Evolutionary conservation across 2,329 filamentous ascomycete species (phyloP), one percentile per base, ranked within the genome.

Genomic region (Shiraia sp.): DNA sequence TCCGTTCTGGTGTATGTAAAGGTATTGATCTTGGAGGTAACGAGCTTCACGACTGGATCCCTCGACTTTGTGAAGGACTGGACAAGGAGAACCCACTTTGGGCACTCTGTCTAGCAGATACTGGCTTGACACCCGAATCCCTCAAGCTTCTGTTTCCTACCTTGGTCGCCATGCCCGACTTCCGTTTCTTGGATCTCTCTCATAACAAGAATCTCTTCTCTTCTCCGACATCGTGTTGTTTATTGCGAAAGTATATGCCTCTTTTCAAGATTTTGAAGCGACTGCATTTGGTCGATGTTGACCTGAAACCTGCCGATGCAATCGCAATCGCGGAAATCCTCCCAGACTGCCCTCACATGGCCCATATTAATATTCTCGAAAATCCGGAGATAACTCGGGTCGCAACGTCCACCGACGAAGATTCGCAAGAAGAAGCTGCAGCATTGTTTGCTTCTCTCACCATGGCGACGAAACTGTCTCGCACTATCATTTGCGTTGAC

Each of bases 381-480:
- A 99, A 99, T 57, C 78, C 83, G 1, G 79, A 83, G 46, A 74
- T 96, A 4, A 75, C 80, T 15, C 80, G 79, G 32, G 78, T 96
- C 16, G 86, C 90, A 4, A 80, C 83, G 46, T 87, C 90, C 0
- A 87, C 79, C 36, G 88, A 88, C 5, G 89, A 93, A 57, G 84
- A 84, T 42, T 79, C 78, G 1, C 90, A 96, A 67, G 92, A 97
- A 70, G 92, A 97, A 70, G 92, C 93, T 1, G 96, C 89, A 57
- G 93, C 93, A 1, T 72, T 97, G 6, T 97, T 95, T 65, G 90
- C 93, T 1, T 96, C 91, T 2, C 78, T 97, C 14, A 86, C 96
- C 73, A 88, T 90, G 4, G 92, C 92, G 0, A 86, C 90, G 1
- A 83, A 91, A 38, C 81, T 96, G 0, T 96, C 90, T 1, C 81